phyloP scores from a whole-genome alignment of 768 basidiomycete species.

The Mycena capillaripes region DNA sequence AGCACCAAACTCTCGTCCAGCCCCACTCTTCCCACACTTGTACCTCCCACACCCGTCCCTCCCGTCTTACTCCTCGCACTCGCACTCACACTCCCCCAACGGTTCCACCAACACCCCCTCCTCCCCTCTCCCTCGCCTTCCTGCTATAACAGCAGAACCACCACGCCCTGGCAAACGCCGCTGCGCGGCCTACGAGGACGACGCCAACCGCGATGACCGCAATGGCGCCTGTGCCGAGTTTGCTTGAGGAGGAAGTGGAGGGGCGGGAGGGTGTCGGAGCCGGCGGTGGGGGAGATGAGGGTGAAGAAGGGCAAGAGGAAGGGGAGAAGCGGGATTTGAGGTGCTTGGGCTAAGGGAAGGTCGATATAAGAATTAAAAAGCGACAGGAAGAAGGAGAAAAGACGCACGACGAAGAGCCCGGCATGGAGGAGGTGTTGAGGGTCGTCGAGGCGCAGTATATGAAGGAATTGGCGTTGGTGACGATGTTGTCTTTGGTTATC shows the following conservation, averaged over 20 bases:
- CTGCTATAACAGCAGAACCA: conserved; percentile 7
- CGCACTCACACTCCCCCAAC: background rate
- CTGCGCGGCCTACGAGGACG: conserved; percentile 1
- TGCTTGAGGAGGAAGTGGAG: background rate
- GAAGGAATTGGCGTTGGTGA: conserved; percentile 35
- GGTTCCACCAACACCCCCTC: conserved; percentile 1
- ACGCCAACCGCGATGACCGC: conserved; percentile 37
- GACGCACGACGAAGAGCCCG: background rate
- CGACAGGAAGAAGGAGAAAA: background rate
- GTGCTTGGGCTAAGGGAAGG: background rate
- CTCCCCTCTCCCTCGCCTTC: background rate
- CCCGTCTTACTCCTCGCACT: background rate
- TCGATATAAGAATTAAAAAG: too few species aligned
- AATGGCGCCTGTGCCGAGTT: conserved; percentile 20
- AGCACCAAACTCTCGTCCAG: conserved; percentile 15
- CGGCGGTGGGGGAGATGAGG: conserved; percentile 51
- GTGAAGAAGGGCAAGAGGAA: conserved; percentile 53
- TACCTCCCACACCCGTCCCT: background rate
- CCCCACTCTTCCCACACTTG: too few species aligned
- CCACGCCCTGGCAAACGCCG: background rate
- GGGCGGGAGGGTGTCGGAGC: background rate
- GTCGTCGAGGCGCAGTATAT: conserved; percentile 37
- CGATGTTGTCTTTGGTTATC: conserved; percentile 33
- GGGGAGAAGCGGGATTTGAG: conserved; percentile 42
- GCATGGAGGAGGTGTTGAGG: conserved; percentile 17